A percentile compares a stretch with the other conserved stretches of the same genome.
Conservation (phyloP, 495 filamentous ascomycete species). For the Penicillium bovifimosum region DNA sequence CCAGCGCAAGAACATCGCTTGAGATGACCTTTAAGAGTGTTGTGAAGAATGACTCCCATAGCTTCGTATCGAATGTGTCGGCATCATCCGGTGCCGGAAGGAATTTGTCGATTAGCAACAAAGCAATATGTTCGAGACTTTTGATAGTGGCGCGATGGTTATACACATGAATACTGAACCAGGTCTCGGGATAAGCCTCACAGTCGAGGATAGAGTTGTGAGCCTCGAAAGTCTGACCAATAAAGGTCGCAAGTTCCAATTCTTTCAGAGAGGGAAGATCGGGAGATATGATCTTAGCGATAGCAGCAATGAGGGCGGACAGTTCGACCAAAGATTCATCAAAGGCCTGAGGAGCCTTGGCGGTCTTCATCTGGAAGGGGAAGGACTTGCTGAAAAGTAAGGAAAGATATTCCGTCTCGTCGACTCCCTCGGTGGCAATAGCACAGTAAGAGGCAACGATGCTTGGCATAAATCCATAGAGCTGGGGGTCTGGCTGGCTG, state of each 20-base stretch:
- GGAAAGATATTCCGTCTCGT: constrained; percentile 65
- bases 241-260: constrained; percentile 65
- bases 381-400: constrained; percentile 86
- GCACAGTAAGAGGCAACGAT: constrained; percentile 83
- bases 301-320: constrained; percentile 76
- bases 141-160: constrained; percentile 90
- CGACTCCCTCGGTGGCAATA: constrained; percentile 58
- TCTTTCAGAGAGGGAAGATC: constrained; percentile 57
- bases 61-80: constrained; percentile 82
- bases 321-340: constrained; percentile 90
- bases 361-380: constrained; percentile 74
- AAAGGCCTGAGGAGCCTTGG: constrained; percentile 57
- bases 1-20: constrained; percentile 80
- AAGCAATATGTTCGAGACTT: constrained; percentile 75
- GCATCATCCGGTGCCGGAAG: constrained; percentile 88
- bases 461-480: constrained; percentile 84
- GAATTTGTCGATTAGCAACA: constrained; percentile 69
- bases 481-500: constrained; percentile 67
- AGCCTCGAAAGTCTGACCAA: constrained; percentile 67
- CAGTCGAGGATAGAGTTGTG: constrained; percentile 85
- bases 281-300: constrained; percentile 59
- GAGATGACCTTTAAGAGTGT: constrained; percentile 85
- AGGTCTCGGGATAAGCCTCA: constrained; percentile 81
- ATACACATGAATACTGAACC: constrained; percentile 91
- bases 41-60: constrained; percentile 91